phyloP scores from a whole-genome alignment of 805 yeast genomes.

The Ogataea degrootiae region DNA sequence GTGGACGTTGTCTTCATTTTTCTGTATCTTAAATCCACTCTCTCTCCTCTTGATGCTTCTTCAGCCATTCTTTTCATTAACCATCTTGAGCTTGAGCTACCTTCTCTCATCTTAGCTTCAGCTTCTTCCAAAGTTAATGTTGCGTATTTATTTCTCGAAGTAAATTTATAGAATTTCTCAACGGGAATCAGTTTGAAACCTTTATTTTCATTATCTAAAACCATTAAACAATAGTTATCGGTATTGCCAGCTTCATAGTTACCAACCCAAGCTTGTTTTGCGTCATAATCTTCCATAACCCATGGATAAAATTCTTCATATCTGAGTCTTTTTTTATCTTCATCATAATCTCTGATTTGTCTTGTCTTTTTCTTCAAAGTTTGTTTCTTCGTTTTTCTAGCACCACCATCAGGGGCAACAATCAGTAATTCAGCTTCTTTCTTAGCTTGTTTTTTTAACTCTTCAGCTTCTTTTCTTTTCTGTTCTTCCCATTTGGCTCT shows the following conservation, averaged over 20 bases:
- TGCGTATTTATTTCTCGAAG: conserved; percentile 89
- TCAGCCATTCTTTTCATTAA: conserved; percentile 84
- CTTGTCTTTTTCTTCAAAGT: conserved; percentile 74
- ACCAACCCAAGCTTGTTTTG: conserved; percentile 91
- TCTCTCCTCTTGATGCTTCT: conserved; percentile 51
- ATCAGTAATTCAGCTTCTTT: conserved; percentile 49
- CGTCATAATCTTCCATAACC: conserved; percentile 97
- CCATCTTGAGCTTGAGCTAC: conserved; percentile 82
- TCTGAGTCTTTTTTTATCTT: conserved; percentile 73
- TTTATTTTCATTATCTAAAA: conserved; percentile 73
- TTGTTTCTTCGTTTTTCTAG: conserved; percentile 57
- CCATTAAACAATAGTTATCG: conserved; percentile 80
- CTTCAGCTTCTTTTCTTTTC: conserved; percentile 22
- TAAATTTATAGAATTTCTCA: conserved; percentile 88
- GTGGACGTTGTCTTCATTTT: conserved; percentile 37
- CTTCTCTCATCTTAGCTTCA: conserved; percentile 84
- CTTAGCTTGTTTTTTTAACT: conserved; percentile 32
- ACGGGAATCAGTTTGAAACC: conserved; percentile 88
- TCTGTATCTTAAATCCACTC: conserved; percentile 46
- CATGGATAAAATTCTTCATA: conserved; percentile 97
- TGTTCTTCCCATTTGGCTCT: conserved; percentile 29
- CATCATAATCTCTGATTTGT: conserved; percentile 77
- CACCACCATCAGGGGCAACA: conserved; percentile 92
- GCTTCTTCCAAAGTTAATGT: conserved; percentile 95
- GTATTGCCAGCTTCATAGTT: conserved; percentile 87